phyloP scores from a whole-genome alignment of 139 green algal genomes.

The Axilococcus clingmanii region DNA sequence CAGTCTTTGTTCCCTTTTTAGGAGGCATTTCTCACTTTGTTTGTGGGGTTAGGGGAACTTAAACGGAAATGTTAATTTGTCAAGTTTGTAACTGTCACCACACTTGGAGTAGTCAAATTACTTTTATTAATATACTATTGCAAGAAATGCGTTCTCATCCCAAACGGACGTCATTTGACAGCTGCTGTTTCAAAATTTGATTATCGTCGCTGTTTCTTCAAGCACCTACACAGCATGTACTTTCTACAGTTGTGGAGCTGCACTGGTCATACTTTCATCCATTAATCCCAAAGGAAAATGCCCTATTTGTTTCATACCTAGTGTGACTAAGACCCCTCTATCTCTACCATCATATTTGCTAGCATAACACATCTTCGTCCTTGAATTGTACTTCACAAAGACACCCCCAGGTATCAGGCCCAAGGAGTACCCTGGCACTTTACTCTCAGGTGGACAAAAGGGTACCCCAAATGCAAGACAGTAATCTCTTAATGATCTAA shows the following conservation, averaged over 20 bases:
- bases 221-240: too few relatives aligned
- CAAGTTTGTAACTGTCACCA: too few relatives aligned
- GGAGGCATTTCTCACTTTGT: too few relatives aligned
- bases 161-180: too few relatives aligned
- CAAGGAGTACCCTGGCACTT: slow-evolving; percentile 18
- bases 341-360: slow-evolving; percentile 38
- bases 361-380: slow-evolving; percentile 12
- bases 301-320: slow-evolving; percentile 49
- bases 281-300: slow-evolving; percentile 60
- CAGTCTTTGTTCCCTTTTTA: background rate
- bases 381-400: slow-evolving; percentile 61
- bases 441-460: slow-evolving; percentile 21
- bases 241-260: background rate
- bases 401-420: slow-evolving; percentile 19
- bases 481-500: slow-evolving; percentile 52
- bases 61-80: too few relatives aligned
- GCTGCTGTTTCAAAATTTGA: too few relatives aligned
- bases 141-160: too few relatives aligned
- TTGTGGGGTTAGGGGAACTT: too few relatives aligned
- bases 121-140: too few relatives aligned
- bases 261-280: slow-evolving; percentile 33
- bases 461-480: slow-evolving; percentile 31
- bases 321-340: slow-evolving; percentile 53
- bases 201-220: too few relatives aligned
- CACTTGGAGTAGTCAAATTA: too few relatives aligned